phyloP scores from a whole-genome alignment of 2,329 filamentous ascomycete genomes.

The Colletotrichum siamense region DNA sequence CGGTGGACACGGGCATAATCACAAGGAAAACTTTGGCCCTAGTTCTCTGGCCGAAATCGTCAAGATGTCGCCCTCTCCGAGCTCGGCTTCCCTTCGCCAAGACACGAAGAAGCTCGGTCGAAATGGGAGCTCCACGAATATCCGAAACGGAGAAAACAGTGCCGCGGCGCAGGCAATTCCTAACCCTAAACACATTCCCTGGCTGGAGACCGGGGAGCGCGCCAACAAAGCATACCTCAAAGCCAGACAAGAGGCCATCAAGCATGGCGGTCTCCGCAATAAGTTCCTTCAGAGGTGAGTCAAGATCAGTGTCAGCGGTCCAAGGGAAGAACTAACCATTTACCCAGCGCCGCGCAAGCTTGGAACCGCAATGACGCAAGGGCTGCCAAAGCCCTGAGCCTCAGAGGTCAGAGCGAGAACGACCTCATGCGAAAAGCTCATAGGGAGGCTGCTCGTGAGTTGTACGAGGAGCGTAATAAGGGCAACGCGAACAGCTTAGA shows the following conservation, averaged over 20 bases:
- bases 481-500: constrained; percentile 66
- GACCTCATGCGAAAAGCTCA: constrained; percentile 97
- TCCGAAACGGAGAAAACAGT: constrained; percentile 77
- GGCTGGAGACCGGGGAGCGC: constrained; percentile 90
- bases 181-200: constrained; percentile 90
- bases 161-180: constrained; percentile 83
- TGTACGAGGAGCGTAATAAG: constrained; percentile 94
- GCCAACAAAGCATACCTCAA: constrained; percentile 96
- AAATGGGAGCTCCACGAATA: constrained; percentile 69
- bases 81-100: constrained; percentile 63
- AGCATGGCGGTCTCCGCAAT: constrained; percentile 93
- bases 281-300: constrained; percentile 92
- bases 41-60: constrained; percentile 92
- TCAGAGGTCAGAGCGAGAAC: constrained; percentile 95
- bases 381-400: constrained; percentile 91
- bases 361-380: constrained; percentile 98
- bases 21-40: constrained; percentile 71
- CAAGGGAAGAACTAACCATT: background rate
- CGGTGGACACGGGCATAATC: constrained; percentile 76
- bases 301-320: background rate
- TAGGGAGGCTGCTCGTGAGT: constrained; percentile 86
- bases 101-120: constrained; percentile 65
- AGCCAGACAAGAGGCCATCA: constrained; percentile 93
- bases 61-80: constrained; percentile 91
- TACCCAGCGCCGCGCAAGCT: constrained; percentile 83